Base-by-base conservation (phyloP, 345 rosid species). In the Alliaria petiolata region DNA sequence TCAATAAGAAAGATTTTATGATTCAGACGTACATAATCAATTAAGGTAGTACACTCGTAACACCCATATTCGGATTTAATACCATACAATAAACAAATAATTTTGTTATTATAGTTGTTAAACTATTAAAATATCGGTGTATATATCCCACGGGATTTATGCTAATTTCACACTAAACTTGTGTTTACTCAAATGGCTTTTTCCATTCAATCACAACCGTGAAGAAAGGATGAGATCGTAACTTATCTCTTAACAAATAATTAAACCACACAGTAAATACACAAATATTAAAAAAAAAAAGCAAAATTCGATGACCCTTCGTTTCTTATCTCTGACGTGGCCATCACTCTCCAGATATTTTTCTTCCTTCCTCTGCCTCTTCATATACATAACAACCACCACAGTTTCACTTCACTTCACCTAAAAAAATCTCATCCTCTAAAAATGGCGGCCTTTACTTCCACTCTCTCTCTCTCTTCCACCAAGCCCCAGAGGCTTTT, bases 401-500 rank as follows among this genome's bases (percentile, higher is more conserved):
- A 17, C 42, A 28, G 33, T 17, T 42, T 55, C 70, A 60, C 69
- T 47, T 36, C 49, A 39, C 25, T 7, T 34, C 22, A 40, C 30
- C 30, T 5, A 39, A 40, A 4, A n/a, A n/a, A n/a, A 49, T 0
- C 14, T 5, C 42, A 7, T 16, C 47, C 34, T 66, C 45, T 4
- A 3, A 13, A 5, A 49, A 65, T 65, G 89, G 86, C 84, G 3
- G 67, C 86, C 62, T 70, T 84, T 34, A 77, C 88, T 28, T 75
- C 89, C 7, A 69, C 87, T 30, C 69, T 85, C 76, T 69, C 86
- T 8, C 71, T 78, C 2, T 69, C 86, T 47, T 66, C 83, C 16
- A 45, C 81, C n/a, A 81, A 83, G 13, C 70, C 74, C 44, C 67
- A 34, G 13, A 69, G 69, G 43, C 78, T 79, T 55, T 75, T 74